A percentile compares a stretch with the other conserved stretches of the same genome.
Evolutionary conservation across 768 basidiomycete species (phyloP).

Genomic region (Phaeotremella skinneri): DNA sequence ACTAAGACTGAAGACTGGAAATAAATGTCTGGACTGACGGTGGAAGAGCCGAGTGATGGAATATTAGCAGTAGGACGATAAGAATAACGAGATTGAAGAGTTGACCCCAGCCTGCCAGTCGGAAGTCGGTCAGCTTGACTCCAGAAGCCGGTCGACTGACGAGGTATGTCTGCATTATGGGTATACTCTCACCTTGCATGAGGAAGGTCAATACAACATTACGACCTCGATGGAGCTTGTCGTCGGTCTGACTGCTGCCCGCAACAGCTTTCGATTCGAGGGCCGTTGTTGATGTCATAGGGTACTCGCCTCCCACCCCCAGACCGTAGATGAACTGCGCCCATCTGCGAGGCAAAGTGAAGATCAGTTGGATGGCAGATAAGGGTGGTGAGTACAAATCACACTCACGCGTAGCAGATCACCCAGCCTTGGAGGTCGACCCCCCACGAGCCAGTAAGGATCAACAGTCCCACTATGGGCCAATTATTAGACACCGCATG

Average conservation of each 20-base stretch:
- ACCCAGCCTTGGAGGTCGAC: constrained; percentile 53
- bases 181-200: constrained; percentile 53
- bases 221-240: constrained; percentile 53
- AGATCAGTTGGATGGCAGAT: background rate
- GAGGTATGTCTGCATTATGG: no score
- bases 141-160: background rate
- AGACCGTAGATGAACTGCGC: constrained; percentile 54
- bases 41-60: constrained; percentile 45
- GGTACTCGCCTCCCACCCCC: constrained; percentile 51
- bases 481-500: background rate
- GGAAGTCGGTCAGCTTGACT: background rate
- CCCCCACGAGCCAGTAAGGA: constrained; percentile 55
- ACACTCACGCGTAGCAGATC: constrained; percentile 46
- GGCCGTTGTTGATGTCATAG: constrained; percentile 53
- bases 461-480: constrained; percentile 49
- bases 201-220: constrained; percentile 54
- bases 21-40: constrained; percentile 19
- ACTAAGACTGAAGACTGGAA: background rate
- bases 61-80: constrained; percentile 53
- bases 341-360: constrained; percentile 20
- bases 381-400: background rate
- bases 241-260: constrained; percentile 47
- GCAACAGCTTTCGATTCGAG: constrained; percentile 49
- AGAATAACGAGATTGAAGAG: constrained; percentile 51
- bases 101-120: constrained; percentile 51